Base-by-base conservation (phyloP, 192 early-diverging fungal species). In the Thamnidium elegans region DNA sequence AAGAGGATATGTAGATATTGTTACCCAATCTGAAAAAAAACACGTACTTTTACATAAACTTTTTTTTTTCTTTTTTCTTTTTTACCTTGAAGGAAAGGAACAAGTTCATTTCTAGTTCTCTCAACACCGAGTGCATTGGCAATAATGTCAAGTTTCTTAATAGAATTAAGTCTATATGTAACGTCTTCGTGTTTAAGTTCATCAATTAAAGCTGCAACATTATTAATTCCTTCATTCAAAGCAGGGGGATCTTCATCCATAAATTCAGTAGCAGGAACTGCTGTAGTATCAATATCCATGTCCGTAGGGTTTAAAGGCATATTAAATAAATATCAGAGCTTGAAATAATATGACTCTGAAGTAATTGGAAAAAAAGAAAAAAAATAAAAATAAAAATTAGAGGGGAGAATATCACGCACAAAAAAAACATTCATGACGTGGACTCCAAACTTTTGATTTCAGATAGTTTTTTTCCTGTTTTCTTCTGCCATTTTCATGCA, bases 11-110 rank as follows among this genome's bases (percentile, higher is more conserved):
- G 19, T 60, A 20, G 32, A 64, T 13, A 66, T 19, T 50, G 31
- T 15, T 34, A 42, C 7, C 17, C 23, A 26, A 50, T 7, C 32
- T 9, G 19, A 63, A 42, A 36, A 7, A 30, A 26, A 39, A 50
- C 54, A 46, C 14, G 48, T 54, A 30, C 20, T 13, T 47, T 20
- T 21, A 51, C 20, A 39, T 14, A 53, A 26, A 26, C 1, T 8
- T 45, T 39, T 26, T 26, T 26, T 26, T 26, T 26, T 26, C 26
- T 2, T 3, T 26, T 26, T 26, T 26, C 26, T 2, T 26, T 55
- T 66, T 66, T 78, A 96, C 94, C 93, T 82, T 98, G 96, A 48
- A 99, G 82, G 72, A 99, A 99, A 19, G 96, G 96, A 78, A 99
- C 88, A 31, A 99, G 88, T 80, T 99, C 97, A 36, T 90, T 88